A percentile compares a stretch with the other conserved stretches of the same genome.
Evolutionary conservation across 768 basidiomycete species (phyloP).

Genomic region (Trametes sanguinea): DNA sequence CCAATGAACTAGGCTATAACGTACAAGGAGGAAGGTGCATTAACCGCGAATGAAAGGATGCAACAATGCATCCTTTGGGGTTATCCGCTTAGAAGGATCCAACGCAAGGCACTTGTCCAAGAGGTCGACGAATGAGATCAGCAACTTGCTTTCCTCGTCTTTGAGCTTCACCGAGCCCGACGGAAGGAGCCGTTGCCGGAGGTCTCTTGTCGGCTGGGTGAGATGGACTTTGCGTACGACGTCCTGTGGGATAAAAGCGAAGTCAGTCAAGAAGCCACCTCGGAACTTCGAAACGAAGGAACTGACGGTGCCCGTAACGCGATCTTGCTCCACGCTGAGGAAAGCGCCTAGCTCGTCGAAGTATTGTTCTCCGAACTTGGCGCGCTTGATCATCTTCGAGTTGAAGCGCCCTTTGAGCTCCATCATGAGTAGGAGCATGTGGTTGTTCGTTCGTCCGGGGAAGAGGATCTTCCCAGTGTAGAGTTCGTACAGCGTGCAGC

Average conservation of each 20-base stretch:
- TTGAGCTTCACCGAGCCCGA: slow-evolving; percentile 74
- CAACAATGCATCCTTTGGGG: slow-evolving; percentile 85
- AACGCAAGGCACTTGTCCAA: slow-evolving; percentile 88
- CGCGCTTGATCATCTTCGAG: slow-evolving; percentile 91
- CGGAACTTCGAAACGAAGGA: not conserved
- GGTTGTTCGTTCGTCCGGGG: slow-evolving; percentile 95
- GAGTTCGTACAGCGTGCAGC: slow-evolving; percentile 94
- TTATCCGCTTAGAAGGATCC: slow-evolving; percentile 83
- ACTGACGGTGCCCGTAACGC: slow-evolving; percentile 81
- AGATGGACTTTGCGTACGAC: slow-evolving; percentile 79
- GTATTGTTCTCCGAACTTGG: slow-evolving; percentile 87
- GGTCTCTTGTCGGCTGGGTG: slow-evolving; percentile 79
- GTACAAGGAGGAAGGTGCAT: not conserved
- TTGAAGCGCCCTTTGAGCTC: slow-evolving; percentile 95
- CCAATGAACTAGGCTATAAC: no score
- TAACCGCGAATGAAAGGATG: slow-evolving; percentile 83
- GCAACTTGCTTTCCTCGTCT: slow-evolving; percentile 84
- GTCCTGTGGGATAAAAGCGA: slow-evolving; percentile 52
- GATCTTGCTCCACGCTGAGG: slow-evolving; percentile 79
- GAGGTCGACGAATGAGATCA: slow-evolving; percentile 83
- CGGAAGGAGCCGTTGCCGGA: slow-evolving; percentile 82
- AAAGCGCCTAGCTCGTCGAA: slow-evolving; percentile 95
- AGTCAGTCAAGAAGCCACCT: not conserved
- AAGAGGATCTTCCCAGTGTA: slow-evolving; percentile 98
- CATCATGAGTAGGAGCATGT: slow-evolving; percentile 98